Evolutionary conservation across 1,284 basidiomycete species (phyloP), one percentile per base, ranked within the genome.

Genomic region (Flammula alnicola): DNA sequence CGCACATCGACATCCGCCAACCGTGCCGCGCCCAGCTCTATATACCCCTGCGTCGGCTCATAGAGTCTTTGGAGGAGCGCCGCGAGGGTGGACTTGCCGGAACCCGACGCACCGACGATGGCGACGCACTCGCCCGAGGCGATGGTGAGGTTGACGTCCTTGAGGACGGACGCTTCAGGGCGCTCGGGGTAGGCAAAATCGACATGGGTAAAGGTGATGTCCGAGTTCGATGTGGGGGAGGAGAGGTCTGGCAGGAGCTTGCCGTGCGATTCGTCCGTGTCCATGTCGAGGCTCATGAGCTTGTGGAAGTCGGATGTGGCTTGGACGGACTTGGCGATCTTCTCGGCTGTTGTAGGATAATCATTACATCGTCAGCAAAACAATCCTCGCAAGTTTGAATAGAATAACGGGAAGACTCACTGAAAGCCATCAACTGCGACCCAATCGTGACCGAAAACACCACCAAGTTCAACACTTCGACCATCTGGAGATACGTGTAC

Each of bases 361-460:
- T 44, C 31, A 31, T 37, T 12, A 41, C 26, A 47, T 19, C 30
- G 19, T 37, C 38, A 31, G 41, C 31, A 23, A 19, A 29, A 44
- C 47, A 20, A 20, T n/a, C n/a, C n/a, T n/a, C n/a, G n/a, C n/a
- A n/a, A n/a, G n/a, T n/a, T n/a, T n/a, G n/a, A n/a, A n/a, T n/a
- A n/a, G n/a, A n/a, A n/a, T n/a, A 29, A 42, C 30, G 51, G 27
- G 51, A 41, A 31, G 11, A 83, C 91, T 65, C 64, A 93, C 91
- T 88, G 72, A 94, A 95, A 22, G 84, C 80, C 80, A 98, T 86
- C 57, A 95, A 79, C 66, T 94, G 91, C 19, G 88, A 85, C 1
- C 93, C 92, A 57, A 97, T 96, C 2, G 93, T 92, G 52, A 98
- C 86, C 5, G 91, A 88, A 73, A 98, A 98, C 30, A 98, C 85